These are phyloP conservation scores for Ceratobasidium sp. DNA, from an alignment of 1,284 basidiomycete species.

Conservation along the genomic window DNA sequence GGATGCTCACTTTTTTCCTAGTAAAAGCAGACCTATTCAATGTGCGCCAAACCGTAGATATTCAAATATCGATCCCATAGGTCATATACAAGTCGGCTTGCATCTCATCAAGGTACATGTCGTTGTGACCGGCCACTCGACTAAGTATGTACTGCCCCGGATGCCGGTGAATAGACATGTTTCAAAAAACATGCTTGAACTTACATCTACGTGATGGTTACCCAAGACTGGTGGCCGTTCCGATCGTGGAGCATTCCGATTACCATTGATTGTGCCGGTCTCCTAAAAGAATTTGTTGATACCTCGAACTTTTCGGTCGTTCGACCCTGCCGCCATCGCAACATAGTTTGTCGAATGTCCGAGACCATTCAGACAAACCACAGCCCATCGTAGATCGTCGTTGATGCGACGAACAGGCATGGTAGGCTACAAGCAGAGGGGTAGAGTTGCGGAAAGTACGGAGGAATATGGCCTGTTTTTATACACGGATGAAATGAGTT, in stretches of 20 bases:
- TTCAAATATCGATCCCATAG: background rate
- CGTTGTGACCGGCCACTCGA: too few species aligned
- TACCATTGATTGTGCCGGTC: background rate
- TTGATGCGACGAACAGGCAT: background rate
- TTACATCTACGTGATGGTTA: background rate
- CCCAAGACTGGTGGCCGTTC: background rate
- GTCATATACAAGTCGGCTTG: background rate
- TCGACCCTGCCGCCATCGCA: background rate
- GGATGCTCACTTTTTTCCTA: constrained; percentile 37
- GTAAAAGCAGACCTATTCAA: constrained; percentile 30
- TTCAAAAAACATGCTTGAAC: too few species aligned
- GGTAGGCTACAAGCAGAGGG: background rate
- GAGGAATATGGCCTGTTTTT: too few species aligned
- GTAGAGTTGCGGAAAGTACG: too few species aligned
- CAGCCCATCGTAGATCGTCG: constrained; percentile 21
- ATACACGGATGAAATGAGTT: too few species aligned
- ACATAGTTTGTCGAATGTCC: background rate
- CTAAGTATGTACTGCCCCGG: too few species aligned
- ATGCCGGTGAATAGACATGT: too few species aligned
- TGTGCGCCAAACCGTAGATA: constrained; percentile 30
- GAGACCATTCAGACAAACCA: background rate
- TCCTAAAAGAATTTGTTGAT: constrained; percentile 4
- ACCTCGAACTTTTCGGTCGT: background rate
- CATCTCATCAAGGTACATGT: constrained; percentile 2
- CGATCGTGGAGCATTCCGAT: background rate